These are phyloP conservation scores for Neonectria magnoliae DNA, from an alignment of 2,329 filamentous ascomycete species.

Conservation along the genomic window DNA sequence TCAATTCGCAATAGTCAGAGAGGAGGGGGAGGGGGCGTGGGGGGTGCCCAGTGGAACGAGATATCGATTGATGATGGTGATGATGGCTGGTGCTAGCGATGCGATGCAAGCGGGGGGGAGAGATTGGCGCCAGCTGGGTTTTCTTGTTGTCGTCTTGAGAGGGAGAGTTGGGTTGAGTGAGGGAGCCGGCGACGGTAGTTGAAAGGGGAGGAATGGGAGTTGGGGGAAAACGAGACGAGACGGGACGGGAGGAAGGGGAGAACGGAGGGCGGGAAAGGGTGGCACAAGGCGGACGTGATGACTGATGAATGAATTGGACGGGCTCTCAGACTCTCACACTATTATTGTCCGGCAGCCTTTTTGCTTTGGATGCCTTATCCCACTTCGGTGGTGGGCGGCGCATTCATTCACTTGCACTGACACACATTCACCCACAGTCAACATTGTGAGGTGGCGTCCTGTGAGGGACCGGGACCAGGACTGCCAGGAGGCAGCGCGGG, in stretches of 20 bases:
- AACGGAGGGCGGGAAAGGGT: neutral
- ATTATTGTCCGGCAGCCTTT: neutral
- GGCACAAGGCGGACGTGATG: slow-evolving; percentile 20
- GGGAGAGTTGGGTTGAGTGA: slow-evolving; percentile 11
- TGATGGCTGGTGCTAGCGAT: slow-evolving; percentile 13
- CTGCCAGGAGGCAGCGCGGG: slow-evolving; percentile 8
- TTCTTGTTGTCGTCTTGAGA: slow-evolving; percentile 15
- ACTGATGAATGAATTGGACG: slow-evolving; percentile 26
- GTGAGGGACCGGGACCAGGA: neutral
- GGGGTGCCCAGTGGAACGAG: slow-evolving; percentile 42
- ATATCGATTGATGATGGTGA: slow-evolving; percentile 42
- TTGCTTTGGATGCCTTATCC: slow-evolving; percentile 2
- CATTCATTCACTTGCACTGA: neutral
- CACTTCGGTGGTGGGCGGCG: neutral
- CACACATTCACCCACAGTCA: neutral
- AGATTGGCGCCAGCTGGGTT: slow-evolving; percentile 11
- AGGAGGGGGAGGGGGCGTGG: slow-evolving; percentile 24
- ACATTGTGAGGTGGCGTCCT: slow-evolving; percentile 22
- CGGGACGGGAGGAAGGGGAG: neutral
- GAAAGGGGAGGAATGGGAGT: neutral
- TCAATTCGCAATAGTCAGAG: neutral
- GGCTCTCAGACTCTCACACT: slow-evolving; percentile 12
- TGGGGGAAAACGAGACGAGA: neutral
- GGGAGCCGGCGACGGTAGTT: neutral
- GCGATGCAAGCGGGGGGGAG: slow-evolving; percentile 16